Evolutionary conservation across 2,329 filamentous ascomycete genomes (phyloP).

Genomic region (Boeremia lycopersici): DNA sequence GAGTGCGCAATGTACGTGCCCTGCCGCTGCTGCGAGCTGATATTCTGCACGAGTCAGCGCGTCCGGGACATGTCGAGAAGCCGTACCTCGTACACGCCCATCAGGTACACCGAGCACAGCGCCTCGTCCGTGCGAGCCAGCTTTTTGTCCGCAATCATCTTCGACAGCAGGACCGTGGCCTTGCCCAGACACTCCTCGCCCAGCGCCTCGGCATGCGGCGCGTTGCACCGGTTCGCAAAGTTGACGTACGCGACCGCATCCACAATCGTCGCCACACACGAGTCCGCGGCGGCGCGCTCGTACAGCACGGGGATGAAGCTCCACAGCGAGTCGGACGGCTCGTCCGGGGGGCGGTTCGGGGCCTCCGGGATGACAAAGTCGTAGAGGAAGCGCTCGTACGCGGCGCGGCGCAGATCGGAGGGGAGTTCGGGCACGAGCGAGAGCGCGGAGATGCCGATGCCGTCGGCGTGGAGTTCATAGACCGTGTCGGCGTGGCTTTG

Average conservation of each 20-base stretch:
- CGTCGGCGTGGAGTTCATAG: neutral
- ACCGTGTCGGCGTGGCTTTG: neutral
- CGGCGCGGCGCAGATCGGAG: slow-evolving; percentile 29
- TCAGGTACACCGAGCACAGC: slow-evolving; percentile 35
- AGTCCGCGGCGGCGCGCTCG: slow-evolving; percentile 25
- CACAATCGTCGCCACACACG: slow-evolving; percentile 30
- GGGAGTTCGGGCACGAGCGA: slow-evolving; percentile 18
- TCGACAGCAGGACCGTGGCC: slow-evolving; percentile 30
- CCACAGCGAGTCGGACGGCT: slow-evolving; percentile 33
- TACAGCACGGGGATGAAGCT: slow-evolving; percentile 38
- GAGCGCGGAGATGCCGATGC: slow-evolving; percentile 2
- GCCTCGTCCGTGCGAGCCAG: slow-evolving; percentile 29
- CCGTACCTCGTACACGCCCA: slow-evolving; percentile 39
- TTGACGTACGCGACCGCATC: slow-evolving; percentile 39
- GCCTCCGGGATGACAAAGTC: slow-evolving; percentile 37
- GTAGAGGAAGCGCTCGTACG: slow-evolving; percentile 42
- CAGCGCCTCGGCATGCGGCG: slow-evolving; percentile 27
- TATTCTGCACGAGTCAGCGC: slow-evolving; percentile 23
- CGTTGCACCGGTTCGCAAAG: slow-evolving; percentile 33
- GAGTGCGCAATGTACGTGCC: slow-evolving; percentile 35
- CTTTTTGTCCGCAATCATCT: slow-evolving; percentile 30
- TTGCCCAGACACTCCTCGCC: slow-evolving; percentile 33
- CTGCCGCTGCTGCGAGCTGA: slow-evolving; percentile 26
- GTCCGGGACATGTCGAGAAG: no score
- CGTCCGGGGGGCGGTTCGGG: slow-evolving; percentile 20